Percentiles rank a stretch among this genome's conserved stretches.
Evolutionary conservation across 2,329 filamentous ascomycete species (phyloP).

Genomic region (Xylaria sp.): DNA sequence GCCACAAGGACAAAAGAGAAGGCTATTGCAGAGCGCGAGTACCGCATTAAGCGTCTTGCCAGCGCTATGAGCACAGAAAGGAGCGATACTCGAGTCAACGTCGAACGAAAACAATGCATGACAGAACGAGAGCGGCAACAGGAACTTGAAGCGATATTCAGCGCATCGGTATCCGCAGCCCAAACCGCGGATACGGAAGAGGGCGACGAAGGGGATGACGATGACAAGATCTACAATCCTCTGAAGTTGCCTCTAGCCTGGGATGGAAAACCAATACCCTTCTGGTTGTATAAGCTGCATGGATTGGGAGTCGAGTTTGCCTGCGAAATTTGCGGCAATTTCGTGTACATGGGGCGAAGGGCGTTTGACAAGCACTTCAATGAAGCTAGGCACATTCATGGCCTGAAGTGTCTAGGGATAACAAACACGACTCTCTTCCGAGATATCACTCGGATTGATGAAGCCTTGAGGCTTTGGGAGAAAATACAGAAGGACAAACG

Average conservation of each 20-base stretch:
- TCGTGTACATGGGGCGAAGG: constrained; percentile 94
- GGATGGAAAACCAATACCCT: constrained; percentile 98
- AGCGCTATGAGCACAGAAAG: constrained; percentile 81
- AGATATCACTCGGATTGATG: constrained; percentile 88
- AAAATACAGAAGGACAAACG: constrained; percentile 86
- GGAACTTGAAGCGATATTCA: constrained; percentile 82
- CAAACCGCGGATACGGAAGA: constrained; percentile 50
- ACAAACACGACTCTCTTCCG: constrained; percentile 86
- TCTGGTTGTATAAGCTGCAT: constrained; percentile 97
- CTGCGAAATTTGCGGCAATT: constrained; percentile 97
- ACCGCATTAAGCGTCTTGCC: constrained; percentile 72
- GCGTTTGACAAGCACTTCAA: constrained; percentile 99
- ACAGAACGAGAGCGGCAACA: constrained; percentile 92
- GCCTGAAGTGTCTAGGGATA: constrained; percentile 88
- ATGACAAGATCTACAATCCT: constrained; percentile 93
- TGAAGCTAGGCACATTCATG: constrained; percentile 87
- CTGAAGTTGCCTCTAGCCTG: constrained; percentile 92
- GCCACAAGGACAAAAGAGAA: constrained; percentile 72
- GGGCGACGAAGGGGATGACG: constrained; percentile 68
- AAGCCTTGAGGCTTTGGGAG: constrained; percentile 84
- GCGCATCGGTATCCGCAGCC: constrained; percentile 45
- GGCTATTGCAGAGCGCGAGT: constrained; percentile 84
- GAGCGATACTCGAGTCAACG: constrained; percentile 84
- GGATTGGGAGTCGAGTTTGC: constrained; percentile 90
- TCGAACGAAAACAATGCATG: constrained; percentile 95